Base-by-base conservation (phyloP, 2,329 filamentous ascomycete genomes). In the Paraphaeosphaeria minitans region DNA sequence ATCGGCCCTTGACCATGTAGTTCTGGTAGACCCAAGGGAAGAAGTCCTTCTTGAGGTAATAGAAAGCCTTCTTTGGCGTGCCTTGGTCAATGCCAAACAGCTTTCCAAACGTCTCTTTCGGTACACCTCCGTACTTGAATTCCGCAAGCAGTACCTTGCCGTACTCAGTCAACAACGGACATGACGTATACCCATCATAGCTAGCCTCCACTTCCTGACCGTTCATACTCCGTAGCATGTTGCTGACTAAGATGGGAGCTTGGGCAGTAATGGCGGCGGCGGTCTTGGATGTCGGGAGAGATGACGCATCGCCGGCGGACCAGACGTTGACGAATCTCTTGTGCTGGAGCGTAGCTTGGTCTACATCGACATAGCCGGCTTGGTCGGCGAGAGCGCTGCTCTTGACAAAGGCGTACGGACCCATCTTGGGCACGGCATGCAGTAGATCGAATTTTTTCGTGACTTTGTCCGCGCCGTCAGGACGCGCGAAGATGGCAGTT, bases 11-110 rank as follows among this genome's bases (percentile, higher is more conserved):
- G 7, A 88, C 81, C 81, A 87, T 83, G 39, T 79, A 81, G 39
- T 84, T 81, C 54, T 80, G 82, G 73, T 88, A 88, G 2, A 89
- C 86, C 86, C 86, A 88, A 0, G 86, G 86, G 74, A 89, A 89
- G 66, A 89, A 89, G 67, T 88, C 82, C 75, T 86, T 88, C 79
- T 89, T 89, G 46, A 89, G 64, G 65, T 87, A 78, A 63, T 86
- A 89, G 67, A 89, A 89, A 0, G 82, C 77, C 3, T 82, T 80
- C 3, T 85, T 80, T 1, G 86, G 86, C 10, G 75, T 74, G 0
- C 72, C 80, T 72, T 89, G 86, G 64, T 88, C 85, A 6, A 27
- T 27, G 24, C 24, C 24, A 7, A 87, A 55, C 50, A 69, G 73
- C 68, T 78, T 73, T 4, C 76, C 79, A 61, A 89, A 89, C 0